Evolutionary conservation across 140 eudicot species (phyloP).

Genomic region (Bidens hawaiensis): DNA sequence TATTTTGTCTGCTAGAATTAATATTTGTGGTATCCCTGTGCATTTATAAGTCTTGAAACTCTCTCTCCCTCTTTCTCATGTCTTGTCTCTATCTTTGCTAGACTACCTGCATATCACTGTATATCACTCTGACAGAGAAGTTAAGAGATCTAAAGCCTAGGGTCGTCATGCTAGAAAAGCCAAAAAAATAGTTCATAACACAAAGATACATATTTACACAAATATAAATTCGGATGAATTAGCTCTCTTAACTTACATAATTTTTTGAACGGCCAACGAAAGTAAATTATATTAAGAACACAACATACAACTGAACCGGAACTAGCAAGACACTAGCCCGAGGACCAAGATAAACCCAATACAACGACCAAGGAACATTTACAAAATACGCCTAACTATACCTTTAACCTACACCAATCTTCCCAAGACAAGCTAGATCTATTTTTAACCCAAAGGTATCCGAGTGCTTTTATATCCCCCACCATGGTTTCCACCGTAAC

Average conservation of each 20-base stretch:
- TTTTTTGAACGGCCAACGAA: not conserved
- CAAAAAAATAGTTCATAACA: constrained; percentile 1
- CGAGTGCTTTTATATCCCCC: no score
- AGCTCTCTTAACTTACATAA: not conserved
- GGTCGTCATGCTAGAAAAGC: not conserved
- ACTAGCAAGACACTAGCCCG: no score
- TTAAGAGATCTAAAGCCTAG: constrained; percentile 23
- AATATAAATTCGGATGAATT: not conserved
- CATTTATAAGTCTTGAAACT: constrained; percentile 19
- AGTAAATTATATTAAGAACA: no score
- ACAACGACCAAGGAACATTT: no score
- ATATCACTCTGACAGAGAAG: constrained; percentile 30
- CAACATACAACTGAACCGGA: no score
- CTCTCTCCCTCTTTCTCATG: constrained; percentile 23
- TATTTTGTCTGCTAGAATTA: constrained; percentile 30
- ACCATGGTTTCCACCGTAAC: no score
- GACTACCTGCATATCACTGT: constrained; percentile 30
- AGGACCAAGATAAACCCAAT: no score
- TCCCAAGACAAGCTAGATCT: no score
- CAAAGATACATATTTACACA: not conserved
- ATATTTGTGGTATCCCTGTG: constrained; percentile 26
- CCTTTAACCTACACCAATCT: no score
- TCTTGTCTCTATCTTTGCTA: constrained; percentile 34
- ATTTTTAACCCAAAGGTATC: no score
- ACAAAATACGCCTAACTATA: no score